Conservation (phyloP, 306 rosid genomes). For the Mimosa bimucronata region DNA sequence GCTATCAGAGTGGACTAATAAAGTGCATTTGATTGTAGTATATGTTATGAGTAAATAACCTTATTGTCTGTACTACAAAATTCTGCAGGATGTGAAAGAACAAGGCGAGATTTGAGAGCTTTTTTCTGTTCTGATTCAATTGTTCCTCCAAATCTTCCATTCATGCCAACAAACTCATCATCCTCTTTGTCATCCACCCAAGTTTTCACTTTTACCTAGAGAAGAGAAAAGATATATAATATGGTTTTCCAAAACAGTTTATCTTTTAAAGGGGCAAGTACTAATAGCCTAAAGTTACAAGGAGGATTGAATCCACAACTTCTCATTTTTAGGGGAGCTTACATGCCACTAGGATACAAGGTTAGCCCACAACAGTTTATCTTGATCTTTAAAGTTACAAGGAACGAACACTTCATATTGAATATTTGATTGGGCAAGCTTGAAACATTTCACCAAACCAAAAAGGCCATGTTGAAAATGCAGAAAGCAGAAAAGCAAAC, state of each 20-base stretch:
- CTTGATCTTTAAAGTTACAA: not conserved
- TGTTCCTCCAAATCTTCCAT: slow-evolving; percentile 89
- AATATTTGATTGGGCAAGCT: slow-evolving; percentile 14
- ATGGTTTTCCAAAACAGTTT: slow-evolving; percentile 16
- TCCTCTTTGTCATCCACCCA: slow-evolving; percentile 84
- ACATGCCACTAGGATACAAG: no score
- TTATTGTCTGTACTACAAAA: slow-evolving; percentile 70
- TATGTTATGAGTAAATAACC: slow-evolving; percentile 55
- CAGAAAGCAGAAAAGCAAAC: no score
- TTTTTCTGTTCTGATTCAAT: slow-evolving; percentile 90
- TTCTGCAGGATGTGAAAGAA: slow-evolving; percentile 79
- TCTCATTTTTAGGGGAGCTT: no score
- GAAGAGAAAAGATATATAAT: not conserved
- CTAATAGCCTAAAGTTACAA: no score
- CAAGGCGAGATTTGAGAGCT: slow-evolving; percentile 71
- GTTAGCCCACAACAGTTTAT: slow-evolving; percentile 6
- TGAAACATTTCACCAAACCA: no score
- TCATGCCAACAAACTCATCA: slow-evolving; percentile 86
- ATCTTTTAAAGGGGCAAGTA: not conserved
- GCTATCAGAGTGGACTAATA: not conserved
- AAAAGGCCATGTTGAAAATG: no score
- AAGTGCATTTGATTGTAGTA: slow-evolving; percentile 20
- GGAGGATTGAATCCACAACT: no score
- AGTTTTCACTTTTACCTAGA: slow-evolving; percentile 95
- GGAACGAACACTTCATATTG: slow-evolving; percentile 9